Evolutionary conservation across 2,329 filamentous ascomycete species (phyloP), one percentile per base, ranked within the genome.

Genomic region (Cladosporium phlei): DNA sequence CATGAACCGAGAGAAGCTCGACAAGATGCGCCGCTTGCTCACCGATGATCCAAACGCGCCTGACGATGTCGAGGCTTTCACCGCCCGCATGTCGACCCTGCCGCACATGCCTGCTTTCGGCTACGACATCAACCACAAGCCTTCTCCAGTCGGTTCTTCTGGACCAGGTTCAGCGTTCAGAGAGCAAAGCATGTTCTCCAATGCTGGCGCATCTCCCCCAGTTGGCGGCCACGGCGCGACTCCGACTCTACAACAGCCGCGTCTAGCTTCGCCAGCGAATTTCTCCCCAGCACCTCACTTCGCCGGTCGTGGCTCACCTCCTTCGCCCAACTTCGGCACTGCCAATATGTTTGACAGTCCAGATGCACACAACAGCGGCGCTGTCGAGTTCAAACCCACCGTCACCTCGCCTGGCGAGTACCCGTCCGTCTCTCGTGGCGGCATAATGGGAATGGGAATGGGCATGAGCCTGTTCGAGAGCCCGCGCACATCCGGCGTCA

Each of bases 381-480:
- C 42, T 8, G 24, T 34, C 17, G 42, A 45, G 4, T 45, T 45
- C 17, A 45, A 35, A 24, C 42, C 42, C 8, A 45, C 44, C 20
- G 44, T 47, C 49, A 52, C 21, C 17, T 51, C 34, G 25, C 45
- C 34, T 47, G 32, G 28, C 42, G 21, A 42, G 27, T 46, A 49
- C 14, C 33, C 49, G 20, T 28, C 30, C 17, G 17, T 46, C 21
- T 28, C 49, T 27, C 49, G 49, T 38, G 30, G 47, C 28, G 33
- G 42, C 24, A 40, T 40, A 28, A 35, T 45, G 42, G 33, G 32
- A 22, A 35, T 35, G 42, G 42, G 42, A 4, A 45, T 45, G 42
- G 42, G 42, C 17, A 54, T 58, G 46, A 51, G 53, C 25, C 55
- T 64, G 52, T 63, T 63, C 37, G 60, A 64, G 38, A 62, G 59